Conservation (phyloP, 1,284 basidiomycete species). For the Porogramme epimiltina region DNA sequence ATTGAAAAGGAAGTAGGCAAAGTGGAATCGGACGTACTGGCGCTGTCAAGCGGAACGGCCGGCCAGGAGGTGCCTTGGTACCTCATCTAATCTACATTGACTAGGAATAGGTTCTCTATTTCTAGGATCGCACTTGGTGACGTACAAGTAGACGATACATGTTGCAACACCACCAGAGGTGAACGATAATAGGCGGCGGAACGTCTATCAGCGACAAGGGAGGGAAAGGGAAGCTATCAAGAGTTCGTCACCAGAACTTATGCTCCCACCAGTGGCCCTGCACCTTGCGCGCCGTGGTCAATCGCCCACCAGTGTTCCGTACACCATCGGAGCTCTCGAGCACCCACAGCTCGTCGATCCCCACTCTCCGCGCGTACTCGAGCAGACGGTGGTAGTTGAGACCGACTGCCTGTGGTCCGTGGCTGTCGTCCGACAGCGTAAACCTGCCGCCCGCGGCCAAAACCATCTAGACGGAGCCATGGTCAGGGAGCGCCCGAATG, state of each 20-base stretch:
- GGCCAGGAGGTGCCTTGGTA: too few species aligned
- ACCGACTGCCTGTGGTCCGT: conserved; percentile 87
- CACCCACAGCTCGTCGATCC: conserved; percentile 73
- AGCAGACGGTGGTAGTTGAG: conserved; percentile 77
- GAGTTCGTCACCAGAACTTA: conserved; percentile 53
- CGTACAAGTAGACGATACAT: too few species aligned
- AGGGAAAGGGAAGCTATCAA: neutral
- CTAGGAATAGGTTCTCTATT: too few species aligned
- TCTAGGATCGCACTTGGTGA: too few species aligned
- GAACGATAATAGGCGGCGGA: too few species aligned
- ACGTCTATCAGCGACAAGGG: too few species aligned
- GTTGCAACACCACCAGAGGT: too few species aligned
- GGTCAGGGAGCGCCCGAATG: neutral
- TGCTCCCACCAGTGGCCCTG: conserved; percentile 58
- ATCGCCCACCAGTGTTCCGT: conserved; percentile 47
- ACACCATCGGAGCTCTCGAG: conserved; percentile 40
- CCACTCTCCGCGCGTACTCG: conserved; percentile 66
- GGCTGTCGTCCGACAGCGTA: conserved; percentile 94
- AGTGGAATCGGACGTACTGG: too few species aligned
- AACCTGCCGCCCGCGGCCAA: conserved; percentile 68
- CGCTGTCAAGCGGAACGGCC: too few species aligned
- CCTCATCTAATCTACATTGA: too few species aligned
- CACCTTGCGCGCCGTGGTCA: conserved; percentile 44
- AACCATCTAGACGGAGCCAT: conserved; percentile 60
- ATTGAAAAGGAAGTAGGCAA: too few species aligned